Base-by-base conservation (phyloP, 768 basidiomycete species). In the Chalciporus chontae region DNA sequence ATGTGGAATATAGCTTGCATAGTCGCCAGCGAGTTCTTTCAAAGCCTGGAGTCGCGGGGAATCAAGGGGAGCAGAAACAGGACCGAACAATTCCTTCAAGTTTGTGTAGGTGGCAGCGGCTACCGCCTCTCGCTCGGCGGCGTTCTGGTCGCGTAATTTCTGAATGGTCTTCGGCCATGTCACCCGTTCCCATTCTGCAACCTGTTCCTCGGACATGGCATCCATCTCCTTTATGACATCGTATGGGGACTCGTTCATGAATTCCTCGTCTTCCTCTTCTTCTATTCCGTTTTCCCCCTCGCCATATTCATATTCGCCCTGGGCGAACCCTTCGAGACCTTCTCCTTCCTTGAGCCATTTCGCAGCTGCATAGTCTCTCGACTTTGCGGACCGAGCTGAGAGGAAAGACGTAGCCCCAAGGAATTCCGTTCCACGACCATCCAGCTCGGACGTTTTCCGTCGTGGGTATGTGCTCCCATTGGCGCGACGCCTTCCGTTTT, bases 11-110 rank as follows among this genome's bases (percentile, higher is more conserved):
- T 76, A 78, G 32, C 72, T 72, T 14, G 73, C 66, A 56, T 85
- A 85, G 54, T 80, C 75, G 24, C 81, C 80, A 4, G 70, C 77
- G 14, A 66, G 51, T 58, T 79, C 78, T 40, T 66, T 60, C 52
- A 61, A 55, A 29, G 45, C 47, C 39, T 64, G 68, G 38, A 66
- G 40, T 45, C 66, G 69, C 23, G 48, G 53, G 13, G 40, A n/a
- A 10, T 50, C 49, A 11, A 47, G 44, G 24, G 23, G 38, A 26
- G 21, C 15, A 19, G 49, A 29, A 19, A 52, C 7, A 19, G 51
- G 24, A 40, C 50, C 9, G 42, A 65, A 67, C 7, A 66, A 43
- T 24, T 48, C 45, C 18, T 55, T 50, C 23, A 67, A 19, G 34
- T 65, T 49, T 26, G 61, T 36, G 34, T 36, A 36, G 34, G 34